Percentiles rank a stretch among this genome's conserved stretches.
Conservation (phyloP, 2,329 filamentous ascomycete genomes). For the Cercospora brassicicola region DNA sequence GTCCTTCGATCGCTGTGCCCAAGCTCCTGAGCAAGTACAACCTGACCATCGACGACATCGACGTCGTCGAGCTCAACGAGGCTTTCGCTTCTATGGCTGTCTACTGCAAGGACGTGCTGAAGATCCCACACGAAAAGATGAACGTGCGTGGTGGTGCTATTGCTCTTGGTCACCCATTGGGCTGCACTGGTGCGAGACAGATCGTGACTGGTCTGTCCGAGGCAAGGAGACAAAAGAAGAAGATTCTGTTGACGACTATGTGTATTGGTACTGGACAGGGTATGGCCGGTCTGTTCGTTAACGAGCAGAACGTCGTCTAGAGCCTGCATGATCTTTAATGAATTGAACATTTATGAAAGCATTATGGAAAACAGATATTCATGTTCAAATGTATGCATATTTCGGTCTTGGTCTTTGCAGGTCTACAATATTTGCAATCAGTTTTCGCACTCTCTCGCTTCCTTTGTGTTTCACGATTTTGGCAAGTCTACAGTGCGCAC, state of each 20-base stretch:
- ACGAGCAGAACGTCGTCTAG: conserved; percentile 52
- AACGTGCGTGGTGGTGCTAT: conserved; percentile 81
- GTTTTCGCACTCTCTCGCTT: too few relatives aligned
- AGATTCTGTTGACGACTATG: conserved; percentile 79
- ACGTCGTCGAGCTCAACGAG: conserved; percentile 94
- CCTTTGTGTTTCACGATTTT: too few relatives aligned
- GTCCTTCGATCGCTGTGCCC: conserved; percentile 67
- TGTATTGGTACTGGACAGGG: conserved; percentile 69
- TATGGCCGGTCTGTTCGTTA: conserved; percentile 66
- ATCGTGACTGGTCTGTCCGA: conserved; percentile 72
- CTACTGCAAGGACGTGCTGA: conserved; percentile 69
- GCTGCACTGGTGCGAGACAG: conserved; percentile 73
- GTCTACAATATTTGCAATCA: not conserved
- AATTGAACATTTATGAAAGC: not conserved
- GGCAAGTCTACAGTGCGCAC: too few relatives aligned
- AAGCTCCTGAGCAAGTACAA: conserved; percentile 84
- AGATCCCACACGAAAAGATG: conserved; percentile 72
- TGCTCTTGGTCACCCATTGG: conserved; percentile 79
- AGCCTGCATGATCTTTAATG: not conserved
- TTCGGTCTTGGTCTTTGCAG: not conserved
- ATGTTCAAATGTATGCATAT: not conserved
- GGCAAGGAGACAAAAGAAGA: conserved; percentile 37
- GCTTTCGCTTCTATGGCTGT: conserved; percentile 98
- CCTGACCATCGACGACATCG: conserved; percentile 76
- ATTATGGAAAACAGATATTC: not conserved